phyloP scores from a whole-genome alignment of 257 asterid species.

The Rhazya stricta region DNA sequence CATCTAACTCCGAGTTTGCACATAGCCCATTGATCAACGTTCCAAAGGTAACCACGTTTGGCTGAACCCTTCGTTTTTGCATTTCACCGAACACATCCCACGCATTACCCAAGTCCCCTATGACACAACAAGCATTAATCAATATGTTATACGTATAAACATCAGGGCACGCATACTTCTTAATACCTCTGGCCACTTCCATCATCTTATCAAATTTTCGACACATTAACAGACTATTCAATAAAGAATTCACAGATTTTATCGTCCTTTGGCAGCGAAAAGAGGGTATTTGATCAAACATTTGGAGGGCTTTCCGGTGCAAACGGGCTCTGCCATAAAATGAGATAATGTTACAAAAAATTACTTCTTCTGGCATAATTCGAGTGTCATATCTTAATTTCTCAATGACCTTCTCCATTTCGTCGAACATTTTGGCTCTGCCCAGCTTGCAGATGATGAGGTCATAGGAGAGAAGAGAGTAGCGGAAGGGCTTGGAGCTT shows the following conservation, averaged over 20 bases:
- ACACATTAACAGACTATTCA: conserved; percentile 47
- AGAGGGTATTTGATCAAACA: conserved; percentile 52
- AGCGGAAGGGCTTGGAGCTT: conserved; percentile 45
- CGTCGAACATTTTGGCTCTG: conserved; percentile 58
- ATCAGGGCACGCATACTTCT: conserved; percentile 43
- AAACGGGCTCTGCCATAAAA: conserved; percentile 61
- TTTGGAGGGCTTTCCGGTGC: conserved; percentile 44
- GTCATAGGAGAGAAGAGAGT: conserved; percentile 67
- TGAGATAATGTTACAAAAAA: conserved; percentile 56
- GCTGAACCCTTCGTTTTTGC: conserved; percentile 45
- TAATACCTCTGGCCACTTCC: conserved; percentile 35
- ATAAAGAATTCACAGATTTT: conserved; percentile 55
- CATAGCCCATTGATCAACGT: conserved; percentile 63
- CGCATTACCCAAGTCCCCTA: conserved; percentile 40
- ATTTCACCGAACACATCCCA: conserved; percentile 58
- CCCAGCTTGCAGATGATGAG: conserved; percentile 78
- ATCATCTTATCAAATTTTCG: conserved; percentile 43
- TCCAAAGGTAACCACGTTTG: conserved; percentile 65
- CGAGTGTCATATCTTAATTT: conserved; percentile 46
- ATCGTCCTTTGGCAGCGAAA: conserved; percentile 58
- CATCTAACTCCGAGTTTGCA: conserved; percentile 26
- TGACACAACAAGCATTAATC: conserved; percentile 39
- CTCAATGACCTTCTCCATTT: conserved; percentile 52
- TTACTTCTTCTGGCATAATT: conserved; percentile 47
- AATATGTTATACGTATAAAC: conserved; percentile 59